Evolutionary conservation across 805 yeast species (phyloP).

Genomic region (Komagataella mondaviorum): DNA sequence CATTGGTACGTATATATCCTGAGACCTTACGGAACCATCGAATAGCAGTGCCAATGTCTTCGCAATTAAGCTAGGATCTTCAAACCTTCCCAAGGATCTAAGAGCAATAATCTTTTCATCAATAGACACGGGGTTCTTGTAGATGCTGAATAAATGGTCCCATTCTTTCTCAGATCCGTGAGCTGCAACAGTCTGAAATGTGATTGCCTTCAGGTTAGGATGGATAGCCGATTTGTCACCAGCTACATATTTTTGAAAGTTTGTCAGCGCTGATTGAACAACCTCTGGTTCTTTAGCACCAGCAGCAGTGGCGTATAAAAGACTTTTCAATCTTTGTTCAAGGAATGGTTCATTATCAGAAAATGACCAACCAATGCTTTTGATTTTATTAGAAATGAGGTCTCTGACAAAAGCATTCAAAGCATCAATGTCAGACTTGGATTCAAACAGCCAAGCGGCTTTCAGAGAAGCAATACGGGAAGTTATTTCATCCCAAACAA

Average conservation of each 20-base stretch:
- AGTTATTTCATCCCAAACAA: conserved; percentile 55
- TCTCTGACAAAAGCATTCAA: conserved; percentile 38
- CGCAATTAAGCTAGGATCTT: conserved; percentile 33
- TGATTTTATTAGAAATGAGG: conserved; percentile 40
- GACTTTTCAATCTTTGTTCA: conserved; percentile 52
- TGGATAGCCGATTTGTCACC: conserved; percentile 63
- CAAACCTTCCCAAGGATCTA: conserved; percentile 53
- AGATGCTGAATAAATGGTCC: conserved; percentile 46
- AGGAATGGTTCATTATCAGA: conserved; percentile 39
- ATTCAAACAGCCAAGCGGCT: conserved; percentile 43
- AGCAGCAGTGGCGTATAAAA: conserved; percentile 49
- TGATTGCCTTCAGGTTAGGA: conserved; percentile 57
- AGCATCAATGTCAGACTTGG: conserved; percentile 28
- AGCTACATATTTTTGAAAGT: conserved; percentile 37
- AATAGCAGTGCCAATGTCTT: conserved; percentile 41
- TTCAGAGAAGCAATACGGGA: conserved; percentile 33
- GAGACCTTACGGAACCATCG: conserved; percentile 60
- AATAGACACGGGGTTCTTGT: conserved; percentile 42
- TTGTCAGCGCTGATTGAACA: conserved; percentile 26
- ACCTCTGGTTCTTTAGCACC: conserved; percentile 33
- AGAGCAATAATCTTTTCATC: conserved; percentile 65
- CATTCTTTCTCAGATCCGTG: conserved; percentile 49
- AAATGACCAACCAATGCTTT: conserved; percentile 54
- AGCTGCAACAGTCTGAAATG: conserved; percentile 55
- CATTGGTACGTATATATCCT: conserved; percentile 48